Evolutionary conservation across 2,329 filamentous ascomycete genomes (phyloP).

Genomic region (Rutstroemia sp.): DNA sequence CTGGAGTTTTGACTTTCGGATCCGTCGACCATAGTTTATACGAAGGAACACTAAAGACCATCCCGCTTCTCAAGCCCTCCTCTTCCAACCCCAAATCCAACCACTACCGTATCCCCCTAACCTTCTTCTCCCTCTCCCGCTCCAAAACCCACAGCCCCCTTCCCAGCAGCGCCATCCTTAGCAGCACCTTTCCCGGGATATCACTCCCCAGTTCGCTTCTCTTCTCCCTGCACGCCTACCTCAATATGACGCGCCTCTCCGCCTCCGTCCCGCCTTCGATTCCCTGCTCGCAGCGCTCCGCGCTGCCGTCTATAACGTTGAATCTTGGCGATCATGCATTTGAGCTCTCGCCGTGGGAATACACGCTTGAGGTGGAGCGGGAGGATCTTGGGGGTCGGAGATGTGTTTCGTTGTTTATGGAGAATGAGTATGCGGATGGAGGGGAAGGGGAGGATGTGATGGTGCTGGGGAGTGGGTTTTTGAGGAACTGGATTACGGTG

Average conservation of each 20-base stretch:
- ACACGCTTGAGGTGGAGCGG: conserved; percentile 9
- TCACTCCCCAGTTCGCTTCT: background rate
- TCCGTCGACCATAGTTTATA: background rate
- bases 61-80: background rate
- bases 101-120: background rate
- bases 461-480: conserved; percentile 11
- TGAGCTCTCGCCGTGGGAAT: conserved; percentile 5
- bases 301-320: background rate
- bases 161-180: background rate
- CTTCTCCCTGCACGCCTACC: background rate
- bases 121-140: background rate
- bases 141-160: background rate
- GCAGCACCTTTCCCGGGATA: background rate
- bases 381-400: conserved; percentile 3
- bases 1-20: background rate
- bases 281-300: background rate
- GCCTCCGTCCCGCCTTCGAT: background rate
- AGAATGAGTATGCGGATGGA: background rate
- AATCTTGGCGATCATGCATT: background rate
- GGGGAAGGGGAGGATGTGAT: background rate
- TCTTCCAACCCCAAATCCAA: too few relatives aligned
- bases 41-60: background rate
- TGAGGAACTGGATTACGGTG: conserved; percentile 10
- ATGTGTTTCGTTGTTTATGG: conserved; percentile 12
- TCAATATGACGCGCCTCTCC: background rate